Percentiles rank a stretch among this genome's conserved stretches.
These are phyloP conservation scores for Solanum paucissectum DNA, from an alignment of 257 asterid species.

Conservation along the genomic window DNA sequence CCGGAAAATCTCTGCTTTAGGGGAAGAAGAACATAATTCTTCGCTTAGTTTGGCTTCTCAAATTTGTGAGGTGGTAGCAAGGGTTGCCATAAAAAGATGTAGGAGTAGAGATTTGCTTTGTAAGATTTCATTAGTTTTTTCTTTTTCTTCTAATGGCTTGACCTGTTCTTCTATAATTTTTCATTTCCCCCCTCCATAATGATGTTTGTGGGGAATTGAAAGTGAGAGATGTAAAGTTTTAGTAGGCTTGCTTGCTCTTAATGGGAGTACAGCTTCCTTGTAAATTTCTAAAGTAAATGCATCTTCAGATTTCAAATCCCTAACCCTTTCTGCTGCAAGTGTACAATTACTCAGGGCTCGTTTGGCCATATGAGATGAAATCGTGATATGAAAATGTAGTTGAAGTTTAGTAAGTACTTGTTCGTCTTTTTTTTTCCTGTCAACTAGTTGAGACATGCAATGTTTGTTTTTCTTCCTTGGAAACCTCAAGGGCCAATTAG, in stretches of 20 bases:
- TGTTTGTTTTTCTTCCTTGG: neutral
- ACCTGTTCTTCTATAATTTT: neutral
- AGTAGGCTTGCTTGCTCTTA: slow-evolving; percentile 25
- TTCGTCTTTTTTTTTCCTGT: neutral
- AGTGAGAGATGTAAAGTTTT: slow-evolving; percentile 47
- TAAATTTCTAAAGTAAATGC: slow-evolving; percentile 39
- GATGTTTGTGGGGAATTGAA: slow-evolving; percentile 22
- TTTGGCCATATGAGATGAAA: neutral
- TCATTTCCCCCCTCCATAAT: slow-evolving; percentile 2
- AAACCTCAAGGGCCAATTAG: neutral
- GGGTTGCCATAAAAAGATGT: slow-evolving; percentile 17
- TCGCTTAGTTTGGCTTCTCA: slow-evolving; percentile 23
- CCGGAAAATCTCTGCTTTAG: slow-evolving; percentile 9
- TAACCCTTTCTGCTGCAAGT: neutral
- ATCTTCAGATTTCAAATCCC: slow-evolving; percentile 7
- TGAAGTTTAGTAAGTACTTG: neutral
- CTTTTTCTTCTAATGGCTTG: slow-evolving; percentile 16
- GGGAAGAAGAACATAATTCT: slow-evolving; percentile 15
- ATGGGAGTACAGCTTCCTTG: slow-evolving; percentile 46
- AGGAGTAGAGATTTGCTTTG: slow-evolving; percentile 20
- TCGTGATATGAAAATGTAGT: neutral
- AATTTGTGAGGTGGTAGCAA: slow-evolving; percentile 7
- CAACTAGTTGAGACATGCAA: neutral
- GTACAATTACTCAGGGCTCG: neutral
- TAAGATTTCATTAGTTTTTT: slow-evolving; percentile 3